These are phyloP conservation scores for Debaryomyces nepalensis DNA, from an alignment of 1,139 yeast species.

Conservation along the genomic window DNA sequence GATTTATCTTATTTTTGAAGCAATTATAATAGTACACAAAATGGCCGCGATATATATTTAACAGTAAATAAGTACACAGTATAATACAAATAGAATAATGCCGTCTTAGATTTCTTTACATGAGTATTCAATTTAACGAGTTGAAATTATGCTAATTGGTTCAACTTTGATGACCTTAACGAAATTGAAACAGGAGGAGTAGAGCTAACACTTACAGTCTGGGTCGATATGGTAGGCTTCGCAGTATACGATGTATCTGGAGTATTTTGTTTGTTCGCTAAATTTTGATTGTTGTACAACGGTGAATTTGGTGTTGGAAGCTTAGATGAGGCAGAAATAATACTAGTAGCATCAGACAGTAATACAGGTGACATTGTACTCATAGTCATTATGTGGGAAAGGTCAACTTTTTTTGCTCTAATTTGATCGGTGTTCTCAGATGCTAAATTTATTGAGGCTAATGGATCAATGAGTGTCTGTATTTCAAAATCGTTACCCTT, in stretches of 20 bases:
- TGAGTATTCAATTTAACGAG: no score
- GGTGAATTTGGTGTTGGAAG: constrained; percentile 29
- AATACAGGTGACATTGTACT: constrained; percentile 25
- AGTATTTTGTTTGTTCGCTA: constrained; percentile 28
- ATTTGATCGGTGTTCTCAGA: constrained; percentile 14
- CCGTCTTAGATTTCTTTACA: no score
- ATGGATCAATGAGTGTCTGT: constrained; percentile 18
- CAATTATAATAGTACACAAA: no score
- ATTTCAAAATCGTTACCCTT: constrained; percentile 3
- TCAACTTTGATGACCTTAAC: constrained; percentile 36
- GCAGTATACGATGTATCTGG: constrained; percentile 21
- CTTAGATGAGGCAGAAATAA: constrained; percentile 17
- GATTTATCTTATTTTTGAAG: no score
- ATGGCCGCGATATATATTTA: no score
- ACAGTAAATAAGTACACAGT: no score
- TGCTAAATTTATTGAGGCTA: constrained; percentile 20
- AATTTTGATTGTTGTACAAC: constrained; percentile 32
- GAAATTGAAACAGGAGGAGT: constrained; percentile 11
- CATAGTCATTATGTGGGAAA: constrained; percentile 24
- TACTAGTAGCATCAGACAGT: constrained; percentile 20
- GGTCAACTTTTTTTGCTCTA: constrained; percentile 22
- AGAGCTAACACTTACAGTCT: constrained; percentile 5
- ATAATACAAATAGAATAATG: no score
- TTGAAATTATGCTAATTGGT: no score
- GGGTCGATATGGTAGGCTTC: constrained; percentile 15